Evolutionary conservation across 2,329 filamentous ascomycete species (phyloP).

Genomic region (Ophiocordyceps camponoti-leonardi): DNA sequence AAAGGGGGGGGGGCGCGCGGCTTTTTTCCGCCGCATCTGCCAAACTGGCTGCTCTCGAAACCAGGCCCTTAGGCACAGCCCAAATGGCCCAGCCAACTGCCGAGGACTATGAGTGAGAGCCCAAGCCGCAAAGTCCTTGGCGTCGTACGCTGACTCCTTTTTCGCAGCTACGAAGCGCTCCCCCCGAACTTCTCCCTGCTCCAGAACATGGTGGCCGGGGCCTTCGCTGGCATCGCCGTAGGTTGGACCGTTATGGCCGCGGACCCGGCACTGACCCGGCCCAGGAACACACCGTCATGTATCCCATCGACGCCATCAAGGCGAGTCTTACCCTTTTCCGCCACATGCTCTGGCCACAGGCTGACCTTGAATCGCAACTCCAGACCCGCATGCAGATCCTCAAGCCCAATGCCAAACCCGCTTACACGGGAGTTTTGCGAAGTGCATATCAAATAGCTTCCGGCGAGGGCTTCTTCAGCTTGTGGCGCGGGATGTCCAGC

Average conservation of each 20-base stretch:
- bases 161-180: constrained; percentile 68
- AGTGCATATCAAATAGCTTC: constrained; percentile 84
- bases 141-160: background rate
- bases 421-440: constrained; percentile 82
- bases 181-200: constrained; percentile 86
- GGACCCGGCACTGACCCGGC: constrained; percentile 5
- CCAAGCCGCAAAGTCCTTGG: background rate
- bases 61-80: constrained; percentile 44
- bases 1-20: background rate
- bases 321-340: constrained; percentile 26
- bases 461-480: constrained; percentile 72
- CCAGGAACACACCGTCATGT: constrained; percentile 97
- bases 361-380: background rate
- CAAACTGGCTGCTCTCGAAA: constrained; percentile 47
- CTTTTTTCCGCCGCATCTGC: constrained; percentile 4
- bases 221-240: constrained; percentile 93
- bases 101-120: constrained; percentile 48
- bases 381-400: constrained; percentile 97
- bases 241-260: constrained; percentile 11
- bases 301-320: constrained; percentile 95
- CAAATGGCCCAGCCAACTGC: constrained; percentile 52
- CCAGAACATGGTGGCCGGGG: constrained; percentile 91
- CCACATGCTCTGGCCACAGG: background rate
- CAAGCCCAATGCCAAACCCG: constrained; percentile 61
- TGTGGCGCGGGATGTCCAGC: constrained; percentile 95